Conservation (phyloP, 352 stramenopile genomes). For the Globisporangium ultimum region DNA sequence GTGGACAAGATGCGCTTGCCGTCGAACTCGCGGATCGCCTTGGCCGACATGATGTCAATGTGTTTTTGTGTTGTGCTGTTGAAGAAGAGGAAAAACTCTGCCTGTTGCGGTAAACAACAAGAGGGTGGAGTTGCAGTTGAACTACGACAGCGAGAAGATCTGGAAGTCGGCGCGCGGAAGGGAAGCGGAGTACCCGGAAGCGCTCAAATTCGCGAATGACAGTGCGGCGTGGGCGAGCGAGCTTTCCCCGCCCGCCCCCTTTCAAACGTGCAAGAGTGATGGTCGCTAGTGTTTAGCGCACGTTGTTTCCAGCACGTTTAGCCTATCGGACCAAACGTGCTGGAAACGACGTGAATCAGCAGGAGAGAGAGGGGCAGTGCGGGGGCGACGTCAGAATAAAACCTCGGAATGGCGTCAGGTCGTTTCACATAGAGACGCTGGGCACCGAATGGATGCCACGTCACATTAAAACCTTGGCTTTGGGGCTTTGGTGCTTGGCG, state of each 20-base stretch:
- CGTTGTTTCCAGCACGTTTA: too few relatives aligned
- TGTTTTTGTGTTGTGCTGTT: constrained; percentile 1
- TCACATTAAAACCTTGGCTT: constrained; percentile 9
- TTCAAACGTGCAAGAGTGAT: background rate
- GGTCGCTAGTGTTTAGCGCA: background rate
- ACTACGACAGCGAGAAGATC: background rate
- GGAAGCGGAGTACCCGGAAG: background rate
- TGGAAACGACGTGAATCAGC: constrained; percentile 6
- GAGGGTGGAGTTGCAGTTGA: constrained; percentile 4
- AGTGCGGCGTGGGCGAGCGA: constrained; percentile 1
- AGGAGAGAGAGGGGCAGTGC: too few relatives aligned
- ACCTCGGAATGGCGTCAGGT: background rate
- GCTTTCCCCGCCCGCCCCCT: background rate
- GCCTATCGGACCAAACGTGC: background rate
- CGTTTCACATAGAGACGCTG: background rate
- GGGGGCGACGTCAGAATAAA: constrained; percentile 10
- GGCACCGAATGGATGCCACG: background rate
- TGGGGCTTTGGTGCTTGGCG: constrained; percentile 7
- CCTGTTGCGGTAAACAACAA: constrained; percentile 10
- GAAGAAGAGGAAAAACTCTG: background rate
- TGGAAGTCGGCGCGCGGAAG: background rate
- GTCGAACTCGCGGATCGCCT: constrained; percentile 95
- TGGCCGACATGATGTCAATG: constrained; percentile 86
- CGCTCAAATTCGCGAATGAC: constrained; percentile 12
- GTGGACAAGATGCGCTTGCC: constrained; percentile 92